Evolutionary conservation across 2,329 filamentous ascomycete species (phyloP).

Genomic region (Alternaria dauci): DNA sequence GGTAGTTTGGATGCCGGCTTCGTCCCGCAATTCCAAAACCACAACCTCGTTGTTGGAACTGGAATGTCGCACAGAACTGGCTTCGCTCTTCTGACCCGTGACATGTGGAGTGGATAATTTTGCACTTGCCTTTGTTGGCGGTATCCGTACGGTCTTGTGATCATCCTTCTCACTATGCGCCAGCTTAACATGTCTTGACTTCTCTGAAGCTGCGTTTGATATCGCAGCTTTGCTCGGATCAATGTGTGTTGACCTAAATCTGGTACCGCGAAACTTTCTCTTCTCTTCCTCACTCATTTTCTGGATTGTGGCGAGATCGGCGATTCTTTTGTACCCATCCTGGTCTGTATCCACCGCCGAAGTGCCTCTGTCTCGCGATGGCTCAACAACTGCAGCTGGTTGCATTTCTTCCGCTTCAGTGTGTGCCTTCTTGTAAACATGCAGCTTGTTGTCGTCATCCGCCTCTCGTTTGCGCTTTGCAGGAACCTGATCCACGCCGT

Average conservation of each 20-base stretch:
- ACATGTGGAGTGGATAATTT: background rate
- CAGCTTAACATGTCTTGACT: background rate
- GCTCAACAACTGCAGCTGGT: background rate
- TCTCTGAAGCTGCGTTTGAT: background rate
- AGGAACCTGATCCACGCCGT: background rate
- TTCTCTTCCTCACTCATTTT: constrained; percentile 6
- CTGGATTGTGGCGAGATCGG: background rate
- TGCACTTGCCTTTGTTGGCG: background rate
- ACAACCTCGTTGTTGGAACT: background rate
- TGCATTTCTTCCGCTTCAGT: background rate
- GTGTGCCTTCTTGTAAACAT: background rate
- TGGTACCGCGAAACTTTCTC: background rate
- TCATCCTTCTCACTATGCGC: background rate
- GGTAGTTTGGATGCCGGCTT: background rate
- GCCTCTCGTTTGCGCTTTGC: constrained; percentile 4
- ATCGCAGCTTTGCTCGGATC: background rate
- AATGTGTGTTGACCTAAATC: background rate
- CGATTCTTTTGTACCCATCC: background rate
- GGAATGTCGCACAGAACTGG: background rate
- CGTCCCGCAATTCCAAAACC: background rate
- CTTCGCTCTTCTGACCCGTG: background rate
- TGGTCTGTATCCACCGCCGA: background rate
- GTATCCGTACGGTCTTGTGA: background rate
- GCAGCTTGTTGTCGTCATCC: background rate
- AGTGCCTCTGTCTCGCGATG: too few relatives aligned